Conservation (phyloP, 257 asterid genomes). For the Solanum acaule region DNA sequence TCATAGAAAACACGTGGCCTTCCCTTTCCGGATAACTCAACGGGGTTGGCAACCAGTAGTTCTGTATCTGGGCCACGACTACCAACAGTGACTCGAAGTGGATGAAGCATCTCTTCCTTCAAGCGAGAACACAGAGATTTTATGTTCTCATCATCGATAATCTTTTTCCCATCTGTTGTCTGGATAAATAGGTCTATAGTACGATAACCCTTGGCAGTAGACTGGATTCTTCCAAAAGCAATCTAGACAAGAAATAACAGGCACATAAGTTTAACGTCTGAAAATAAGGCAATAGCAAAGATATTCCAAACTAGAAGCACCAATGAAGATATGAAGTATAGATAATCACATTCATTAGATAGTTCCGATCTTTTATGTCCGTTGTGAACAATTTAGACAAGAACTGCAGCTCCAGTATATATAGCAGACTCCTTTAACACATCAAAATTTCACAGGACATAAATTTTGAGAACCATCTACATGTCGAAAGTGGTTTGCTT, state of each 20-base stretch:
- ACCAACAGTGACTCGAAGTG: conserved; percentile 32
- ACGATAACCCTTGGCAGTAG: conserved; percentile 23
- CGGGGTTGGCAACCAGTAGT: conserved; percentile 47
- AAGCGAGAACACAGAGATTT: conserved; percentile 29
- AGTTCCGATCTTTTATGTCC: neutral
- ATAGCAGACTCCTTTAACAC: neutral
- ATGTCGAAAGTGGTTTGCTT: neutral
- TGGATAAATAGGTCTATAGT: conserved; percentile 34
- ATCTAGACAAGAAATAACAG: conserved; percentile 16
- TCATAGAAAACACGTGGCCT: conserved; percentile 43
- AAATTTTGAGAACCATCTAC: neutral
- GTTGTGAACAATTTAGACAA: neutral
- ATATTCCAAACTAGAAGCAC: neutral
- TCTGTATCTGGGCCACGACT: conserved; percentile 56
- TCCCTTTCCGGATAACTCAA: conserved; percentile 44
- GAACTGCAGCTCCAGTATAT: neutral
- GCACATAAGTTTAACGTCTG: neutral
- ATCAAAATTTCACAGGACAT: neutral
- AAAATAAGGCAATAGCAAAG: neutral
- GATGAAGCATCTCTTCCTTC: conserved; percentile 42
- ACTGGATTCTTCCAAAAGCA: conserved; percentile 34
- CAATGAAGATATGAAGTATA: neutral
- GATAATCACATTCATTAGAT: neutral
- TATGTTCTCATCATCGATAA: conserved; percentile 25
- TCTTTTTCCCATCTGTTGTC: conserved; percentile 32